Conservation (phyloP, 2,329 filamentous ascomycete species). For the Epichloe sibirici region DNA sequence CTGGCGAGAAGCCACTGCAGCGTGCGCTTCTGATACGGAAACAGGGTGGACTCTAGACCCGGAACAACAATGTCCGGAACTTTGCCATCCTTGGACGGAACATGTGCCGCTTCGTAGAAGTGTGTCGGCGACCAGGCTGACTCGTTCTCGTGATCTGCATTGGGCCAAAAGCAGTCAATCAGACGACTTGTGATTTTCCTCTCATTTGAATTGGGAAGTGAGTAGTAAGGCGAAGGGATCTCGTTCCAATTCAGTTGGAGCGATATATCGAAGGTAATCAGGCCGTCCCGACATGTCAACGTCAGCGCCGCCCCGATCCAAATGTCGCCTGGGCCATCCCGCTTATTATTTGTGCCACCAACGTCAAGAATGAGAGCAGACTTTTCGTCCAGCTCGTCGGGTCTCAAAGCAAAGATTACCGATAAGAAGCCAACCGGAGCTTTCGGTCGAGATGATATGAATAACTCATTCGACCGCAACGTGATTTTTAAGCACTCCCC, state of each 20-base stretch:
- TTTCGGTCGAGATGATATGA: slow-evolving; percentile 9
- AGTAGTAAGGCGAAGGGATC: slow-evolving; percentile 19
- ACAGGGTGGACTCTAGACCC: slow-evolving; percentile 40
- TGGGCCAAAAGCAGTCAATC: slow-evolving; percentile 24
- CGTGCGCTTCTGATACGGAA: slow-evolving; percentile 60
- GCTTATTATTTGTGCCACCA: slow-evolving; percentile 7
- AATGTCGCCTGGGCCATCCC: slow-evolving; percentile 18
- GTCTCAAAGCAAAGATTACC: slow-evolving; percentile 11
- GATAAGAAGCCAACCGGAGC: slow-evolving; percentile 5
- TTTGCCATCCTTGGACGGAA: slow-evolving; percentile 36
- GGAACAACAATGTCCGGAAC: slow-evolving; percentile 29
- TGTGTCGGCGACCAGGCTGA: slow-evolving; percentile 33
- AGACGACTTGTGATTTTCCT: slow-evolving; percentile 22
- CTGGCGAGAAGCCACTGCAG: slow-evolving; percentile 57
- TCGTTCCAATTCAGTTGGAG: slow-evolving; percentile 32
- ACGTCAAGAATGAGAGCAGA: slow-evolving; percentile 11
- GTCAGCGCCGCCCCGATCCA: slow-evolving; percentile 22
- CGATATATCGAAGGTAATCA: slow-evolving; percentile 19
- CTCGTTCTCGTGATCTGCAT: not conserved
- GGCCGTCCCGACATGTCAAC: slow-evolving; percentile 16
- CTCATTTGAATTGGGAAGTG: slow-evolving; percentile 17
- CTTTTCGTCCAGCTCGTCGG: slow-evolving; percentile 12
- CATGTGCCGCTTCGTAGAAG: slow-evolving; percentile 60
- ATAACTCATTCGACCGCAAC: slow-evolving; percentile 7
- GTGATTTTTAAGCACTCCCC: slow-evolving; percentile 13